Conservation (phyloP, 208 protist species). For the Acanthamoeba royreba region DNA sequence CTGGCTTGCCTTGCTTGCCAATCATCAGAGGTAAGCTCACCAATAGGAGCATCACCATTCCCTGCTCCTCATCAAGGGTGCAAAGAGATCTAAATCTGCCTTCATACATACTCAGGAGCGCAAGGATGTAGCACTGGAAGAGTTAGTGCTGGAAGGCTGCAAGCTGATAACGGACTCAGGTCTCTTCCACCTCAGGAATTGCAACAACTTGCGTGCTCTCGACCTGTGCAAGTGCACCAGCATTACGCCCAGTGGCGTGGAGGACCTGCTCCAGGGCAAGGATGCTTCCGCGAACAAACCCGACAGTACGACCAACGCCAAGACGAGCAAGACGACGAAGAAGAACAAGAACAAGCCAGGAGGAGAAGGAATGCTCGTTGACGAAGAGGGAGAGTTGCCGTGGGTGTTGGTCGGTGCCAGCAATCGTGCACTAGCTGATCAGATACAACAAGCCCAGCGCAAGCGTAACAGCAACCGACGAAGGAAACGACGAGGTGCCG, state of each 20-base stretch:
- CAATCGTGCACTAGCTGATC: not conserved
- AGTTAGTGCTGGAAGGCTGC: constrained; percentile 23
- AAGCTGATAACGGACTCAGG: not conserved
- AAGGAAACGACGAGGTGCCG: not conserved
- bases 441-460: not conserved
- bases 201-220: not conserved
- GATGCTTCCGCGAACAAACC: not conserved
- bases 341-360: not conserved
- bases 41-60: not conserved
- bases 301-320: not conserved
- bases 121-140: not conserved
- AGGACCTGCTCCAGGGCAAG: not conserved
- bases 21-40: not conserved
- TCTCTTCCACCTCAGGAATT: not conserved
- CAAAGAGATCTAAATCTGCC: not conserved
- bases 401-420: not conserved
- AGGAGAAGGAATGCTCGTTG: not conserved
- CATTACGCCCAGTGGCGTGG: not conserved
- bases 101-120: not conserved
- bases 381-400: not conserved
- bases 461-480: not conserved
- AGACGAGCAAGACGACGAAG: not conserved
- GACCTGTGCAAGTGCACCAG: not conserved
- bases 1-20: not conserved
- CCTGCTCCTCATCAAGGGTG: not conserved